Conservation (phyloP, 2,329 filamentous ascomycete species). For the Emmonsiellopsis sp. region DNA sequence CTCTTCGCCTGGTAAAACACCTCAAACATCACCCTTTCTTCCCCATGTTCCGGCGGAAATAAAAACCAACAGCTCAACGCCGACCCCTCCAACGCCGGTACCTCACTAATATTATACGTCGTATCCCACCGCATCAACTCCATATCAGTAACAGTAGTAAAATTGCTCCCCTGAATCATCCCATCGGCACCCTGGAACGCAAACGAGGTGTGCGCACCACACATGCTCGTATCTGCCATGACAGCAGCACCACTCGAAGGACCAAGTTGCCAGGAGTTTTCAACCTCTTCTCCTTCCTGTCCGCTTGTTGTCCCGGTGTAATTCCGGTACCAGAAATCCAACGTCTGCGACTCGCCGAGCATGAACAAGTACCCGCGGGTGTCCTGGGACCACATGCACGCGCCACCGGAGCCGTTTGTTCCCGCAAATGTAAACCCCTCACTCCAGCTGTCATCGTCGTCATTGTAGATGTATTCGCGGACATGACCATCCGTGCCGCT, state of each 20-base stretch:
- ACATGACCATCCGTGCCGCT: no score
- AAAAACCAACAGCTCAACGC: no score
- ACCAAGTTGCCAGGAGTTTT: neutral
- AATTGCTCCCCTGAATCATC: neutral
- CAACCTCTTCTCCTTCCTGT: no score
- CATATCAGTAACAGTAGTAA: neutral
- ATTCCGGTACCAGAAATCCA: no score
- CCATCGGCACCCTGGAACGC: neutral
- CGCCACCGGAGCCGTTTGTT: neutral
- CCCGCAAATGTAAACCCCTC: neutral
- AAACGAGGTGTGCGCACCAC: no score
- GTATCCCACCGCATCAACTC: no score
- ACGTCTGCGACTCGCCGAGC: neutral
- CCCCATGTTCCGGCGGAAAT: no score
- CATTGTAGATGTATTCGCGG: conserved; percentile 3
- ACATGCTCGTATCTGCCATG: no score
- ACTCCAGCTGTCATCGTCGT: neutral
- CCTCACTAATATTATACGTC: no score
- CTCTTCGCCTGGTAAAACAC: no score
- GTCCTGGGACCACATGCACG: neutral
- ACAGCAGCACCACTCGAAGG: neutral
- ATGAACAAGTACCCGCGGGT: neutral
- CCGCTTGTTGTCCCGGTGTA: neutral
- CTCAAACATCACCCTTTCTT: no score
- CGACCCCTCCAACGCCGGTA: no score